Evolutionary conservation across 2,329 filamentous ascomycete species (phyloP).

Genomic region (Hypoxylon sp.): DNA sequence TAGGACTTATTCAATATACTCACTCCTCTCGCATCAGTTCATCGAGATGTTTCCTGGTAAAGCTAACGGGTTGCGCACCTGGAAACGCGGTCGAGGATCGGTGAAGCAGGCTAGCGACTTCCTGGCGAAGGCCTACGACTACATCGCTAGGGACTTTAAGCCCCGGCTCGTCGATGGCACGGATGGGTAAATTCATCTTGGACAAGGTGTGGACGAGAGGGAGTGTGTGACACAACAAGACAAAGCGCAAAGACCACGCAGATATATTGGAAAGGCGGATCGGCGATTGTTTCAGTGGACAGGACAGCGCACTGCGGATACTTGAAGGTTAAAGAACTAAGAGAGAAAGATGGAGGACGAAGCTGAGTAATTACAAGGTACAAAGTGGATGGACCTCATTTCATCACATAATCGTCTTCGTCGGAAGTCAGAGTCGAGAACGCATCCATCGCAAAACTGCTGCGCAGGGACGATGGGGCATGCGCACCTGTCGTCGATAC

Average conservation of each 20-base stretch:
- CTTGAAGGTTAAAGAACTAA: slow-evolving; percentile 12
- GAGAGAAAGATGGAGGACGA: slow-evolving; percentile 18
- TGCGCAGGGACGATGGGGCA: not conserved
- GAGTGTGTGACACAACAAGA: slow-evolving; percentile 1
- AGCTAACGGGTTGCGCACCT: slow-evolving; percentile 94
- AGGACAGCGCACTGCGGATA: slow-evolving; percentile 2
- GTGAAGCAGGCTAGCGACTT: slow-evolving; percentile 82
- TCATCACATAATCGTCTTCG: slow-evolving; percentile 20
- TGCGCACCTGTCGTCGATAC: slow-evolving; percentile 4
- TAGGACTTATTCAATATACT: slow-evolving; percentile 47
- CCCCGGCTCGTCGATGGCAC: slow-evolving; percentile 73
- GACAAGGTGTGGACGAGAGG: not conserved
- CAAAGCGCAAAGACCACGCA: slow-evolving; percentile 10
- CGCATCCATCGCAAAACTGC: slow-evolving; percentile 31
- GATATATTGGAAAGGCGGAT: not conserved
- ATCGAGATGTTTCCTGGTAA: slow-evolving; percentile 83
- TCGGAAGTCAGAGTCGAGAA: slow-evolving; percentile 27
- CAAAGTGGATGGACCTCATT: slow-evolving; percentile 22
- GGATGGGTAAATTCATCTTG: slow-evolving; percentile 56
- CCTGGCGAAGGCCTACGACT: slow-evolving; percentile 73
- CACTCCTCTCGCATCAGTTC: slow-evolving; percentile 85
- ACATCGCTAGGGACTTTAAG: slow-evolving; percentile 75
- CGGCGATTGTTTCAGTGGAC: slow-evolving; percentile 12
- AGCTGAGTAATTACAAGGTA: slow-evolving; percentile 11
- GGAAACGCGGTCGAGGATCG: slow-evolving; percentile 81